phyloP scores from a whole-genome alignment of 106 monocot species.

The Platanthera zijinensis region DNA sequence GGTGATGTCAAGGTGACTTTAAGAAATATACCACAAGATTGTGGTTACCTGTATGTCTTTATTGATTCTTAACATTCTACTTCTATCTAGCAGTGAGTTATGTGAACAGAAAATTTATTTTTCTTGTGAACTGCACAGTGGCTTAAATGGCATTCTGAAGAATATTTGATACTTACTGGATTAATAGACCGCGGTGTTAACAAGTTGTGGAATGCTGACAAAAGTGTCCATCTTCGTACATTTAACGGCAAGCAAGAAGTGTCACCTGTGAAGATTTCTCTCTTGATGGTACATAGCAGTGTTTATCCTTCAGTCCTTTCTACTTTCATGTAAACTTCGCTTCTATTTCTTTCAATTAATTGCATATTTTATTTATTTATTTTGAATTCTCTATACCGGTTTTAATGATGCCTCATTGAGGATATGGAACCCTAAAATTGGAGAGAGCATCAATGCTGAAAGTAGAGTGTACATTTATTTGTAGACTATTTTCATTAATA shows the following conservation, averaged over 20 bases:
- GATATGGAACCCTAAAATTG: conserved; percentile 88
- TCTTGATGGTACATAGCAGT: conserved; percentile 68
- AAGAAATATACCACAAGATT: not conserved
- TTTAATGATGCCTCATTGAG: conserved; percentile 86
- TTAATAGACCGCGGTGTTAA: conserved; percentile 65
- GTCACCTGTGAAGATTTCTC: conserved; percentile 97
- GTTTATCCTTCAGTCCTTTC: not conserved
- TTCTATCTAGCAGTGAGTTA: not conserved
- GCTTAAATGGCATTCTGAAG: conserved; percentile 94
- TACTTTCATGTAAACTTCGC: not conserved
- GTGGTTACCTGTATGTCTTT: not conserved
- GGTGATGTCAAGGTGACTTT: conserved; percentile 58
- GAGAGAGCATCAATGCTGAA: conserved; percentile 50
- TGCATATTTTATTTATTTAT: conserved; percentile 28
- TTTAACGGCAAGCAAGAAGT: conserved; percentile 76
- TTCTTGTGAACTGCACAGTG: conserved; percentile 45
- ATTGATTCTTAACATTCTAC: not conserved
- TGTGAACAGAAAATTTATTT: not conserved
- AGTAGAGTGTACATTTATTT: too few species aligned
- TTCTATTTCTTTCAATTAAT: not conserved
- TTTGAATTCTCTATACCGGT: conserved; percentile 80
- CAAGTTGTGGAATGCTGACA: conserved; percentile 98
- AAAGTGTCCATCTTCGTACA: conserved; percentile 38
- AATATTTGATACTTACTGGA: conserved; percentile 67
- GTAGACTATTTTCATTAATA: too few species aligned